A percentile compares a stretch with the other conserved stretches of the same genome.
Evolutionary conservation across 1,139 yeast genomes (phyloP).

Genomic region (Kluyveromyces sp.): DNA sequence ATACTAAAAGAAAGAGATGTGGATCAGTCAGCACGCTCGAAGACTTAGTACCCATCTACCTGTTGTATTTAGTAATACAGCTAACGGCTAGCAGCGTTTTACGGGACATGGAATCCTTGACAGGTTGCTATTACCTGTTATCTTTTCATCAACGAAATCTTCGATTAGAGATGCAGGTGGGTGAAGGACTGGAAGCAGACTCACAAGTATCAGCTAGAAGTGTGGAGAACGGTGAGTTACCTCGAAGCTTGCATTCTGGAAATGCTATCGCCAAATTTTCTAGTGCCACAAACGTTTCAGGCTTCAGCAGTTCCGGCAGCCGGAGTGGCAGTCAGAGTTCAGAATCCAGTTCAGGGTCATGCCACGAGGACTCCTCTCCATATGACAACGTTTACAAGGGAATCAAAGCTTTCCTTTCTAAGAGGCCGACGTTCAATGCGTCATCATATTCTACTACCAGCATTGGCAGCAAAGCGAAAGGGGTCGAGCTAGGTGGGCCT

Average conservation of each 20-base stretch:
- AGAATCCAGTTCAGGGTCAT: not conserved
- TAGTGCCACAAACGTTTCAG: not conserved
- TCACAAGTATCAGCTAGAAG: not conserved
- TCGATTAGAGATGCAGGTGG: not conserved
- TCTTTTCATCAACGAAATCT: not conserved
- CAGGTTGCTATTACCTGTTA: not conserved
- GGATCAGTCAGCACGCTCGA: too few relatives aligned
- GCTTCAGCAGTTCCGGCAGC: not conserved
- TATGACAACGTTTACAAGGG: constrained; percentile 5
- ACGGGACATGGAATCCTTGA: not conserved
- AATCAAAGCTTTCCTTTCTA: constrained; percentile 4
- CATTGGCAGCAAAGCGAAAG: constrained; percentile 1
- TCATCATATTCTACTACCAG: not conserved
- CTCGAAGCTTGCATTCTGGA: not conserved
- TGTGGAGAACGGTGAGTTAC: not conserved
- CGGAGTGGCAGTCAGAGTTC: not conserved
- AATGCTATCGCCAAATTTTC: not conserved
- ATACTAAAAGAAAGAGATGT: not conserved
- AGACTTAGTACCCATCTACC: too few relatives aligned
- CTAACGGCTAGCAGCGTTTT: not conserved
- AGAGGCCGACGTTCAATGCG: not conserved
- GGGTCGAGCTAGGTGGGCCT: constrained; percentile 18
- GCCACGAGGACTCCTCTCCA: constrained; percentile 3
- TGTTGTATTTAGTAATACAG: not conserved
- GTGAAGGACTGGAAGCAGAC: not conserved